Conservation (phyloP, 768 basidiomycete species). For the Rhodosporidiobolus sp. region DNA sequence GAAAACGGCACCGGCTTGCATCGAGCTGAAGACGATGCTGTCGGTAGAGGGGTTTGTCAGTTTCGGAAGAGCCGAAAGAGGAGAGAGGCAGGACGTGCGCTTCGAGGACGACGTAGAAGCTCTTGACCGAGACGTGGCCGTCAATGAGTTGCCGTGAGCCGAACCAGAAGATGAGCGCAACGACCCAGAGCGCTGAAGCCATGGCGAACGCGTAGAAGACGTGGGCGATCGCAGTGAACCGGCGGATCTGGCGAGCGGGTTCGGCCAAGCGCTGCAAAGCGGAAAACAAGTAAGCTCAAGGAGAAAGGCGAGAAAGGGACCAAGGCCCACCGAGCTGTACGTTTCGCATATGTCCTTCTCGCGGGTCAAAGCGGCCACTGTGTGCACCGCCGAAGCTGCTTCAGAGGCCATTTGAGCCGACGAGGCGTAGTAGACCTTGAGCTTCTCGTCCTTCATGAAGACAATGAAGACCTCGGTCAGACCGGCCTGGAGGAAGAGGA, state of each 20-base stretch:
- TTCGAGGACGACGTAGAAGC: slow-evolving; percentile 78
- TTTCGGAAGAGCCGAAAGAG: slow-evolving; percentile 75
- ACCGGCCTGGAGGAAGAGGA: no score
- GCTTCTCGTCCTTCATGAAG: no score
- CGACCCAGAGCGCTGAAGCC: slow-evolving; percentile 66
- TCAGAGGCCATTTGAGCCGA: slow-evolving; percentile 62
- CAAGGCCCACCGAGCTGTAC: slow-evolving; percentile 39
- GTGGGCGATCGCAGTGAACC: slow-evolving; percentile 53
- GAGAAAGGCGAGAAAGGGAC: no score
- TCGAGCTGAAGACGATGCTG: slow-evolving; percentile 53
- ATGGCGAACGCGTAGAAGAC: slow-evolving; percentile 71
- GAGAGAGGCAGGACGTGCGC: slow-evolving; percentile 56
- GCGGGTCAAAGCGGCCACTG: slow-evolving; percentile 81
- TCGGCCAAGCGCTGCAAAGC: slow-evolving; percentile 59
- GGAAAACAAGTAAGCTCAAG: no score
- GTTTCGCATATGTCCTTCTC: slow-evolving; percentile 69
- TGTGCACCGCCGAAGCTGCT: slow-evolving; percentile 82
- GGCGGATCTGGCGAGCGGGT: slow-evolving; percentile 66
- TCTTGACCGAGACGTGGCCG: slow-evolving; percentile 57
- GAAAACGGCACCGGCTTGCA: slow-evolving; percentile 72
- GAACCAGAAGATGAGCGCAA: slow-evolving; percentile 62
- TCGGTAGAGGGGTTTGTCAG: slow-evolving; percentile 55
- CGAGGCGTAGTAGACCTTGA: neutral
- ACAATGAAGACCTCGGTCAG: no score
- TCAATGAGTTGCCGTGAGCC: slow-evolving; percentile 52